Percentiles rank a stretch among this genome's conserved stretches.
Conservation (phyloP, 1,284 basidiomycete genomes). For the Schizopora paradoxa region DNA sequence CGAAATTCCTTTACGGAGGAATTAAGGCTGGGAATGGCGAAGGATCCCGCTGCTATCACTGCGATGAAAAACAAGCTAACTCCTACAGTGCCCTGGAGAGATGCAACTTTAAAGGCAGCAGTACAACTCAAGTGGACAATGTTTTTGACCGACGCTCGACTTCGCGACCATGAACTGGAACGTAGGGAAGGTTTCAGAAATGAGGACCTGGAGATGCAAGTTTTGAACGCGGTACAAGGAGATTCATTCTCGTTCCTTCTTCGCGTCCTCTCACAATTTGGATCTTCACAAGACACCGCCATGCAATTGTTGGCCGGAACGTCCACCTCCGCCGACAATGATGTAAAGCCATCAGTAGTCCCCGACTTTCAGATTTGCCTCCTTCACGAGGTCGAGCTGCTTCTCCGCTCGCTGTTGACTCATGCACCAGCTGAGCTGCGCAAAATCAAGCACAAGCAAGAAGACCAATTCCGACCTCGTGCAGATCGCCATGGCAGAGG, state of each 20-base stretch:
- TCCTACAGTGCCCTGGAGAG: conserved; percentile 57
- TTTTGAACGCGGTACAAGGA: conserved; percentile 77
- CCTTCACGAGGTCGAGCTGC: conserved; percentile 62
- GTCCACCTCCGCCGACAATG: conserved; percentile 44
- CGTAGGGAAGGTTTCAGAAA: conserved; percentile 64
- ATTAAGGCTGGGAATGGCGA: conserved; percentile 42
- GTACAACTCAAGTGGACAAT: conserved; percentile 84
- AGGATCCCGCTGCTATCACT: conserved; percentile 39
- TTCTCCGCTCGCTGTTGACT: conserved; percentile 70
- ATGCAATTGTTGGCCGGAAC: conserved; percentile 40
- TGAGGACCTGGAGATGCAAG: conserved; percentile 74
- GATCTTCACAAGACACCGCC: conserved; percentile 38
- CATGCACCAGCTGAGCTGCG: conserved; percentile 84
- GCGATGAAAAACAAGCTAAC: conserved; percentile 56
- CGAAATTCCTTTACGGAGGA: conserved; percentile 40
- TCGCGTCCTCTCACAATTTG: conserved; percentile 47
- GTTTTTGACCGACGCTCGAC: conserved; percentile 71
- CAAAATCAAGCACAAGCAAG: conserved; percentile 87
- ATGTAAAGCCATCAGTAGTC: conserved; percentile 37
- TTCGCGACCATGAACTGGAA: conserved; percentile 63
- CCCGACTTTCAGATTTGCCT: conserved; percentile 65
- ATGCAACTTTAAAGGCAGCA: conserved; percentile 70
- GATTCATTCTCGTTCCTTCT: conserved; percentile 80
- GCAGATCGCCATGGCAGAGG: conserved; percentile 44
- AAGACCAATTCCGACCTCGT: conserved; percentile 70